A percentile compares a stretch with the other conserved stretches of the same genome.
These are phyloP conservation scores for Xeromyces bisporus DNA, from an alignment of 495 filamentous ascomycete genomes.

Conservation along the genomic window DNA sequence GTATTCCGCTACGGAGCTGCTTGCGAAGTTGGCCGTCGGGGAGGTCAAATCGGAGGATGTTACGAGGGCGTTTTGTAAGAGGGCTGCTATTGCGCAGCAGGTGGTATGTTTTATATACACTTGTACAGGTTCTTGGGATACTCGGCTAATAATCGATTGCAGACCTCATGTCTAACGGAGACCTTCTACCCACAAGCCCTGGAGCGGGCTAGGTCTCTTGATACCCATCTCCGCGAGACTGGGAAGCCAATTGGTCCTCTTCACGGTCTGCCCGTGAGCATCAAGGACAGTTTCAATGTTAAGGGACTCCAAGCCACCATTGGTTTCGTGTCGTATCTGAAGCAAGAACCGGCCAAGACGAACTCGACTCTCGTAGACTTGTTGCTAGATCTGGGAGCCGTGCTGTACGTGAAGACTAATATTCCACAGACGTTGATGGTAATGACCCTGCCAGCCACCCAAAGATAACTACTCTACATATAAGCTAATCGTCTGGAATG, in stretches of 20 bases:
- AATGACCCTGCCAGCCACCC: too few species aligned
- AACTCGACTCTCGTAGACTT: conserved; percentile 26
- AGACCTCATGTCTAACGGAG: conserved; percentile 40
- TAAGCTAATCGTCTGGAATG: too few species aligned
- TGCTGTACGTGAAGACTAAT: conserved; percentile 46
- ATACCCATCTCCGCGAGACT: conserved; percentile 13
- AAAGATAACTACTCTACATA: too few species aligned
- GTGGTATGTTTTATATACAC: conserved; percentile 2
- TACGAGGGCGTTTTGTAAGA: conserved; percentile 38
- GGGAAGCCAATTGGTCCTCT: conserved; percentile 36
- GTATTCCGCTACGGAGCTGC: conserved; percentile 27
- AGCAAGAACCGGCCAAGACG: conserved; percentile 19
- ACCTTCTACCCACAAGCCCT: conserved; percentile 31
- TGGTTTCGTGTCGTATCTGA: conserved; percentile 30
- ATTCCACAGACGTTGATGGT: conserved; percentile 33
- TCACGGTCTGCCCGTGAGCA: conserved; percentile 44
- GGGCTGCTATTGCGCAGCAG: conserved; percentile 20
- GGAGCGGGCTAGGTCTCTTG: conserved; percentile 15
- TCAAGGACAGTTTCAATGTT: conserved; percentile 47
- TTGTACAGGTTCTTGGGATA: too few species aligned
- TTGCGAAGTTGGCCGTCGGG: conserved; percentile 10
- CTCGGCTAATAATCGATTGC: too few species aligned
- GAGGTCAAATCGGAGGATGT: conserved; percentile 33
- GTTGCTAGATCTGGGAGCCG: conserved; percentile 19
- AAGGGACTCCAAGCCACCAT: conserved; percentile 21